Evolutionary conservation across 768 basidiomycete species (phyloP).

Genomic region (Roridomyces roridus): DNA sequence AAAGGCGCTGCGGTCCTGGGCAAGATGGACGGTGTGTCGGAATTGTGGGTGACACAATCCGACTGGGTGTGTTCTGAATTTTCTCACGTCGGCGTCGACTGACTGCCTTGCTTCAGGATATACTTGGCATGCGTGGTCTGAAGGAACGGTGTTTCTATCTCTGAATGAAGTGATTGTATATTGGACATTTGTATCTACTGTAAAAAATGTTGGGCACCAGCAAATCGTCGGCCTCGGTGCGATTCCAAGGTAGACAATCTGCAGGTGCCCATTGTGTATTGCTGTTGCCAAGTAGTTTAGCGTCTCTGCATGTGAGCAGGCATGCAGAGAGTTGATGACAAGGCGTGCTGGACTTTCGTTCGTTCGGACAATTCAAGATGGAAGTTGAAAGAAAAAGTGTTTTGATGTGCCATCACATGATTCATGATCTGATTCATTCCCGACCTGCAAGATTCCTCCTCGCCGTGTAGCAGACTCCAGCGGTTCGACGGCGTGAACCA

Average conservation of each 20-base stretch:
- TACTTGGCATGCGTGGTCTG: constrained; percentile 79
- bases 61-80: constrained; percentile 92
- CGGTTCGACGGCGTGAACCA: too few species aligned
- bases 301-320: constrained; percentile 53
- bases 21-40: constrained; percentile 88
- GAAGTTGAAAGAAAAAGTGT: too few species aligned
- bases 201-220: constrained; percentile 45
- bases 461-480: too few species aligned
- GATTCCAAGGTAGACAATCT: constrained; percentile 61
- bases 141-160: constrained; percentile 86
- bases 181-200: too few species aligned
- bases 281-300: constrained; percentile 75
- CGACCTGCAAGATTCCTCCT: too few species aligned
- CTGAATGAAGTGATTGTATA: too few species aligned
- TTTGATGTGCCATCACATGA: too few species aligned
- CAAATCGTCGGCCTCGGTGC: constrained; percentile 54
- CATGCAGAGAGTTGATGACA: constrained; percentile 69
- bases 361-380: too few species aligned
- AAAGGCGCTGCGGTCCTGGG: constrained; percentile 93
- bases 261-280: constrained; percentile 48
- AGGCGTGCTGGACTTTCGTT: constrained; percentile 38
- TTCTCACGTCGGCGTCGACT: too few species aligned
- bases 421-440: too few species aligned
- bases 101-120: too few species aligned
- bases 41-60: constrained; percentile 84